Evolutionary conservation across 805 yeast species (phyloP).

Genomic region (Ogataea minuta): DNA sequence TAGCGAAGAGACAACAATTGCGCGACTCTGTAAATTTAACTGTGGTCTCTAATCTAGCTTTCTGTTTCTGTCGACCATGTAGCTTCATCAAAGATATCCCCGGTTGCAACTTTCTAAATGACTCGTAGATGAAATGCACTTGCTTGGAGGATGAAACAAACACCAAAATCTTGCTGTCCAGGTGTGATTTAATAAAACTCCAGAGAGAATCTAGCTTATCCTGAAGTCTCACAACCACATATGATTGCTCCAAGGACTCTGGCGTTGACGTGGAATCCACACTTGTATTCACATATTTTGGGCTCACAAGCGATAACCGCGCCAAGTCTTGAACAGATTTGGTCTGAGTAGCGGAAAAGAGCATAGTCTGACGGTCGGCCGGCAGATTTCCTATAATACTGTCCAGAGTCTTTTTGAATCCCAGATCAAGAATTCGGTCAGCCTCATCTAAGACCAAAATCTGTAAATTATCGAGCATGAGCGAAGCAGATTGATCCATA

Average conservation of each 20-base stretch:
- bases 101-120: constrained; percentile 84
- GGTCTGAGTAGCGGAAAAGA: constrained; percentile 89
- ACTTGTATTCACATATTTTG: constrained; percentile 53
- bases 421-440: constrained; percentile 91
- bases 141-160: constrained; percentile 87
- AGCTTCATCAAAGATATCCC: constrained; percentile 84
- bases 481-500: constrained; percentile 82
- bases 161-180: constrained; percentile 75
- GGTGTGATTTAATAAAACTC: constrained; percentile 82
- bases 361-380: constrained; percentile 73
- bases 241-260: constrained; percentile 78
- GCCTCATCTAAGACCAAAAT: constrained; percentile 87
- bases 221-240: constrained; percentile 63
- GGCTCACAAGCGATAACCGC: constrained; percentile 65
- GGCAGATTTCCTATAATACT: constrained; percentile 77
- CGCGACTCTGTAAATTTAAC: constrained; percentile 74
- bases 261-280: constrained; percentile 55
- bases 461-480: constrained; percentile 73
- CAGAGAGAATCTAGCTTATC: constrained; percentile 85
- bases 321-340: constrained; percentile 82
- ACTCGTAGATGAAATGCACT: constrained; percentile 85
- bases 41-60: constrained; percentile 82
- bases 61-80: constrained; percentile 88
- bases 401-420: constrained; percentile 80
- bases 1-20: constrained; percentile 79